Evolutionary conservation across 306 rosid species (phyloP).

Genomic region (Cicer yamashitae): DNA sequence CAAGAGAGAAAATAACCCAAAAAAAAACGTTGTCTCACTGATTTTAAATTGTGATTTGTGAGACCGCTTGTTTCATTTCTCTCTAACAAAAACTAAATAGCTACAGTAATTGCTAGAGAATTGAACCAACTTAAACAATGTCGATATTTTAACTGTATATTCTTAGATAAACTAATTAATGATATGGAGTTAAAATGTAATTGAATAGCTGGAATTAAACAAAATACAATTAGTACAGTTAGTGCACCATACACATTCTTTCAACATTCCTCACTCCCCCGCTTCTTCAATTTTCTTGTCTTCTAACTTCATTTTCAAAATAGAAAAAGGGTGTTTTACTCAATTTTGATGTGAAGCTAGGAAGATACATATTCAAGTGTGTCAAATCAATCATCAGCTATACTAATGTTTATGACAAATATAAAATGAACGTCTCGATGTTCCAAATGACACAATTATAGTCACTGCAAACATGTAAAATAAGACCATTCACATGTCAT

Average conservation of each 20-base stretch:
- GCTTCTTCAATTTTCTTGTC: constrained; percentile 3
- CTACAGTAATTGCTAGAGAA: not conserved
- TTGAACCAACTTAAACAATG: no score
- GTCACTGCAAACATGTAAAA: no score
- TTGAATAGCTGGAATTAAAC: not conserved
- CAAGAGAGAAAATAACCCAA: not conserved
- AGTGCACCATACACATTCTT: constrained; percentile 6
- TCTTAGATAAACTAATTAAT: constrained; percentile 7
- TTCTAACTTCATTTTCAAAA: constrained; percentile 1
- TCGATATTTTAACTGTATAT: not conserved
- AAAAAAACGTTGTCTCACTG: not conserved
- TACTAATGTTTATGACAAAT: no score
- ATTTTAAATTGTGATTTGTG: constrained; percentile 9
- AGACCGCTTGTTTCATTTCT: not conserved
- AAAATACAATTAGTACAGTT: not conserved
- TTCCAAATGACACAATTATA: no score
- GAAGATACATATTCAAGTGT: no score
- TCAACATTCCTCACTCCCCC: constrained; percentile 6
- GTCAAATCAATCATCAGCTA: no score
- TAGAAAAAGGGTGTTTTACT: not conserved
- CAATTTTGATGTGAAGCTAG: no score
- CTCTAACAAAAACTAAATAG: not conserved
- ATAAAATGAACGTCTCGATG: not conserved
- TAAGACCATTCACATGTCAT: not conserved
- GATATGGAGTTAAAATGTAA: constrained; percentile 3